phyloP scores from a whole-genome alignment of 202 grass and related monocot species.

The Alloteropsis angusta region DNA sequence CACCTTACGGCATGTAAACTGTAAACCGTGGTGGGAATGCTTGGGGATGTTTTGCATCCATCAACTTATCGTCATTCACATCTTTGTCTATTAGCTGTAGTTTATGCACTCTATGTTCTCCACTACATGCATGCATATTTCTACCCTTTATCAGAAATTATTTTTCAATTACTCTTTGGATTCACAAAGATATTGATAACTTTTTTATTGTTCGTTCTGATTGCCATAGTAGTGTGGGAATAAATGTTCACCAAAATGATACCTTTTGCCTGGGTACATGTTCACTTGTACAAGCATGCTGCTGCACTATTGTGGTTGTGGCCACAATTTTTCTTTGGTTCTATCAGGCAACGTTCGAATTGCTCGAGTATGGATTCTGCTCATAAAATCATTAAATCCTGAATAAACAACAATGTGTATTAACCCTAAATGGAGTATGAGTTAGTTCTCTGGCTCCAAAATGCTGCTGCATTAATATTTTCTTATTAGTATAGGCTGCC shows the following conservation, averaged over 20 bases:
- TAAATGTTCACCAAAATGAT: not conserved
- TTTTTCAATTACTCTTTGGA: not conserved
- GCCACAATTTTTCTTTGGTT: not conserved
- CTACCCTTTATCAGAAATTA: not conserved
- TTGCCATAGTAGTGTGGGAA: not conserved
- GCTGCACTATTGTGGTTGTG: not conserved
- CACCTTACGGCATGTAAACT: conserved; percentile 18
- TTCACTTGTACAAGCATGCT: not conserved
- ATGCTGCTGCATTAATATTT: not conserved
- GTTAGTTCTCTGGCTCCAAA: not conserved
- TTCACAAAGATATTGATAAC: not conserved
- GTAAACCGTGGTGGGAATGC: not conserved
- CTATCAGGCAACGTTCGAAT: not conserved
- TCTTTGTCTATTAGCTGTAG: not conserved
- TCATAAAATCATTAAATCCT: not conserved
- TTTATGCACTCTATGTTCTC: not conserved
- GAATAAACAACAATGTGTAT: not conserved
- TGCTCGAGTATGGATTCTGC: not conserved
- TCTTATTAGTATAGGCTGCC: not conserved
- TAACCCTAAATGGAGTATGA: not conserved
- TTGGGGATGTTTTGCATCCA: not conserved
- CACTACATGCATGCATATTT: not conserved
- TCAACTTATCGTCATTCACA: not conserved
- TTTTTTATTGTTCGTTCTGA: not conserved
- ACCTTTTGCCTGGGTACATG: not conserved